Evolutionary conservation across 2,329 filamentous ascomycete genomes (phyloP).

Genomic region (Aspergillus texensis): DNA sequence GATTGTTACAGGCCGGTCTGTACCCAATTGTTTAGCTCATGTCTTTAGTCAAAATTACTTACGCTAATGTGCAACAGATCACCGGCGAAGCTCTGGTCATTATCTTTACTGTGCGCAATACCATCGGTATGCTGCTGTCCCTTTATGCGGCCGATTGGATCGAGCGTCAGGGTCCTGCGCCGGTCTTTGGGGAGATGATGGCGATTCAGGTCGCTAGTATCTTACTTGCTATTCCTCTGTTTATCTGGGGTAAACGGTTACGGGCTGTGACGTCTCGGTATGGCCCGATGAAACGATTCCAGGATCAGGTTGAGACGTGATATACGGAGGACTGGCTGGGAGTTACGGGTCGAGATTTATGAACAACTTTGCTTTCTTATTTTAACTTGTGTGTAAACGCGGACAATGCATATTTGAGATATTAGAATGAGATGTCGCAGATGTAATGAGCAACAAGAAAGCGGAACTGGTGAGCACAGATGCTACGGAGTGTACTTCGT

Average conservation of each 20-base stretch:
- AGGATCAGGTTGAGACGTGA: not conserved
- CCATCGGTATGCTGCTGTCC: constrained; percentile 30
- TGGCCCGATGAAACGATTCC: constrained; percentile 30
- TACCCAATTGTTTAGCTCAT: not conserved
- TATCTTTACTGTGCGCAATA: constrained; percentile 32
- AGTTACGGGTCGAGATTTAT: not conserved
- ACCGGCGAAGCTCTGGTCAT: constrained; percentile 30
- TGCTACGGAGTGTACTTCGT: not conserved
- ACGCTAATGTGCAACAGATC: constrained; percentile 14
- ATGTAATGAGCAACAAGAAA: not conserved
- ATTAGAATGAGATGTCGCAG: not conserved
- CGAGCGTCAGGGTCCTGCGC: constrained; percentile 20
- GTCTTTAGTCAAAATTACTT: not conserved
- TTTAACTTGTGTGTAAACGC: not conserved
- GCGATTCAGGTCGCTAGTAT: constrained; percentile 27
- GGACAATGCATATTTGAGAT: not conserved
- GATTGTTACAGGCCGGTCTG: constrained; percentile 30
- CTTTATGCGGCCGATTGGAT: constrained; percentile 31
- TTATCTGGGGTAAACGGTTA: constrained; percentile 23
- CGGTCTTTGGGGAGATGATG: constrained; percentile 31
- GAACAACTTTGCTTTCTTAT: not conserved
- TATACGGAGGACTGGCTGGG: not conserved
- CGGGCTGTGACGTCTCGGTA: constrained; percentile 23
- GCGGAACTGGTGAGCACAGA: not conserved
- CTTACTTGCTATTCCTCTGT: constrained; percentile 25